Conservation (phyloP, 345 rosid species). For the Anastatica hierochuntica region DNA sequence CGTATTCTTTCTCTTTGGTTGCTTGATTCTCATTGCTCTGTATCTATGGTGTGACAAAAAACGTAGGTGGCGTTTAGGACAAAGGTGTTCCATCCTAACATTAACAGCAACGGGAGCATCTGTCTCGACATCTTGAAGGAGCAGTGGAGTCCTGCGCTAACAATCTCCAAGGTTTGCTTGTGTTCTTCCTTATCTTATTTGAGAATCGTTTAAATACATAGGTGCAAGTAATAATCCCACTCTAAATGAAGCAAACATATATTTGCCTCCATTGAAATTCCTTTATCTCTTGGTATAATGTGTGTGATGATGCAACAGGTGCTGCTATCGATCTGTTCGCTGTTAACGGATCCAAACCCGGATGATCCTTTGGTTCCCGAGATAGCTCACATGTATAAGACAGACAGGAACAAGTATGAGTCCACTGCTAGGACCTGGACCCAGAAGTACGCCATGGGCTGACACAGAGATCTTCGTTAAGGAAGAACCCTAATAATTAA, state of each 20-base stretch:
- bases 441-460: constrained; percentile 98
- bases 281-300: background rate
- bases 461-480: background rate
- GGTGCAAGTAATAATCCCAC: background rate
- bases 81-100: constrained; percentile 90
- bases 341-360: constrained; percentile 93
- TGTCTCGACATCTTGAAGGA: constrained; percentile 96
- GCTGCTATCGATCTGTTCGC: constrained; percentile 84
- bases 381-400: constrained; percentile 97
- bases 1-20: background rate
- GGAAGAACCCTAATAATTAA: constrained; percentile 14
- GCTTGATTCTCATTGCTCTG: background rate
- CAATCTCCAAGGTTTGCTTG: constrained; percentile 70
- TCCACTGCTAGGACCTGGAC: constrained; percentile 98
- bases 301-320: constrained; percentile 38
- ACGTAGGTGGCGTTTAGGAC: constrained; percentile 87
- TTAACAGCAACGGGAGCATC: constrained; percentile 94
- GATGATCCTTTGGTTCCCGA: constrained; percentile 97
- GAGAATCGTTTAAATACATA: background rate
- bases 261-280: background rate
- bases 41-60: constrained; percentile 1
- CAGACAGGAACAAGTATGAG: constrained; percentile 87
- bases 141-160: constrained; percentile 96
- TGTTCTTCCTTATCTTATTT: background rate
- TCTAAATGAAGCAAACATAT: too few relatives aligned